These are phyloP conservation scores for Mortierella antarctica DNA, from an alignment of 192 early-diverging fungal genomes.

Conservation along the genomic window DNA sequence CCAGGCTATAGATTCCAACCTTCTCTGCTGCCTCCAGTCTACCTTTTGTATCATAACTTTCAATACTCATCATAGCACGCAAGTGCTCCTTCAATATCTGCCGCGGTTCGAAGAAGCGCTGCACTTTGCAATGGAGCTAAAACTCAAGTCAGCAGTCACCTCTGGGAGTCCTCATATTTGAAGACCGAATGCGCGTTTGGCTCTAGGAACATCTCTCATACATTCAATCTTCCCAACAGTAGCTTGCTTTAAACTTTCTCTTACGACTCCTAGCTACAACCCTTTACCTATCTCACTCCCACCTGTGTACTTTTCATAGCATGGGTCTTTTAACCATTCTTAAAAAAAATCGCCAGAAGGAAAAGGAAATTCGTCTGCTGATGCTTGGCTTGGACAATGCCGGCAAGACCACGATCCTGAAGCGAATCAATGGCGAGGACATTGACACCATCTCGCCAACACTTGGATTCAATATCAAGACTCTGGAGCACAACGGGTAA, in stretches of 20 bases:
- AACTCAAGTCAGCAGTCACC: background rate
- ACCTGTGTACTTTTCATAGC: background rate
- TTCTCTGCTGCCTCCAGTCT: too few relatives aligned
- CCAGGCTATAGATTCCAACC: too few relatives aligned
- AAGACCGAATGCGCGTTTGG: background rate
- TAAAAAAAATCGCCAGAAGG: constrained; percentile 89
- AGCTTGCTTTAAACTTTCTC: background rate
- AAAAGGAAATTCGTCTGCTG: constrained; percentile 93
- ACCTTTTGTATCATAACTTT: too few relatives aligned
- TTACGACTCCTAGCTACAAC: too few relatives aligned
- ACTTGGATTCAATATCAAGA: constrained; percentile 98
- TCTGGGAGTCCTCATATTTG: background rate
- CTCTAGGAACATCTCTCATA: too few relatives aligned
- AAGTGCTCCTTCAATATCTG: background rate
- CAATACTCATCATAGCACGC: too few relatives aligned
- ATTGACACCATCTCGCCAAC: constrained; percentile 94
- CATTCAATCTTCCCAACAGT: background rate
- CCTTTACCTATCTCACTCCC: background rate
- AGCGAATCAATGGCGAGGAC: constrained; percentile 93
- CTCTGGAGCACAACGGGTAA: constrained; percentile 84
- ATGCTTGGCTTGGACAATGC: constrained; percentile 99
- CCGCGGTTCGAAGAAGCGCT: constrained; percentile 13
- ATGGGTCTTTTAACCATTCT: constrained; percentile 98
- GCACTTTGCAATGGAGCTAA: constrained; percentile 17
- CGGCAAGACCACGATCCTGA: constrained; percentile 98